phyloP scores from a whole-genome alignment of 2,329 filamentous ascomycete genomes.

The Paecilomyces variotii region DNA sequence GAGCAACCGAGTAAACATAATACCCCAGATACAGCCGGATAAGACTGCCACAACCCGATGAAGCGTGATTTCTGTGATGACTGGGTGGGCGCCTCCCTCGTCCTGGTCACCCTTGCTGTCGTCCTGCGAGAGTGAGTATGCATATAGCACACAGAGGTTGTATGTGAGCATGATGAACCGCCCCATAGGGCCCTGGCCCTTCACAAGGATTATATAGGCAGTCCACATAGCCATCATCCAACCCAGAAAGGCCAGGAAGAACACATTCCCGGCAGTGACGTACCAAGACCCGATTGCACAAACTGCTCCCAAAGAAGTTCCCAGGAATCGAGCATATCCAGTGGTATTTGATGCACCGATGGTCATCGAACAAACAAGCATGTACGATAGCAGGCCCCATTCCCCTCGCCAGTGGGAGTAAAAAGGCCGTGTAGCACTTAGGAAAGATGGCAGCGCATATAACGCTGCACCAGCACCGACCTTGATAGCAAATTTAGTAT shows the following conservation, averaged over 20 bases:
- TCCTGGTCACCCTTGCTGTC: constrained; percentile 77
- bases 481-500: constrained; percentile 77
- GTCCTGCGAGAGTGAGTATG: constrained; percentile 75
- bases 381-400: constrained; percentile 94
- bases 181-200: constrained; percentile 79
- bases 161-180: constrained; percentile 93
- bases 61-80: constrained; percentile 78
- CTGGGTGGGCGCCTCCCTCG: constrained; percentile 73
- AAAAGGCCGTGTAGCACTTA: constrained; percentile 65
- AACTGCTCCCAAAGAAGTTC: constrained; percentile 72
- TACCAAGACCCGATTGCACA: constrained; percentile 74
- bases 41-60: constrained; percentile 85
- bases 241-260: constrained; percentile 69
- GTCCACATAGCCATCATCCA: constrained; percentile 74
- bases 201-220: constrained; percentile 81
- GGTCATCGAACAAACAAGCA: constrained; percentile 97
- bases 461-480: constrained; percentile 83
- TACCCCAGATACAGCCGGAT: constrained; percentile 81
- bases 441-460: constrained; percentile 83
- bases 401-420: constrained; percentile 89
- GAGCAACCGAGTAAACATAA: constrained; percentile 79
- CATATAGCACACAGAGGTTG: constrained; percentile 89
- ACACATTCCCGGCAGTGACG: constrained; percentile 63
- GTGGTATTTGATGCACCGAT: constrained; percentile 94
- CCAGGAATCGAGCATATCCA: constrained; percentile 74